Conservation (phyloP, 345 rosid species). For the Brassica rapa region DNA sequence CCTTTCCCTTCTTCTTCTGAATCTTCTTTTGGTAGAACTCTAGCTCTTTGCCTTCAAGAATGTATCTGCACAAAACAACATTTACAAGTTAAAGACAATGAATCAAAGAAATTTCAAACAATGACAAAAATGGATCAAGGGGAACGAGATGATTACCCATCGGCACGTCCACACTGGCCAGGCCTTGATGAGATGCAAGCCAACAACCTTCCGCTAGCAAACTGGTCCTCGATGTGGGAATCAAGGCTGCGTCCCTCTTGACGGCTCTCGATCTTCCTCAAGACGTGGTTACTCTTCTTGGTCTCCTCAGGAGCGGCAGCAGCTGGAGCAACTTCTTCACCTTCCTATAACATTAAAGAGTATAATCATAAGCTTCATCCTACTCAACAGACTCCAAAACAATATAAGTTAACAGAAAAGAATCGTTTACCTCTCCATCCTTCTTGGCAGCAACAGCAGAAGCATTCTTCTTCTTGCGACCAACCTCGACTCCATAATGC, state of each 20-base stretch:
- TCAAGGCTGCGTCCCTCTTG: slow-evolving; percentile 57
- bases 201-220: slow-evolving; percentile 62
- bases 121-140: not conserved
- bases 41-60: slow-evolving; percentile 69
- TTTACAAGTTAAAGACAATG: not conserved
- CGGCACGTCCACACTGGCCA: slow-evolving; percentile 81
- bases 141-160: slow-evolving; percentile 49
- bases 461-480: slow-evolving; percentile 69
- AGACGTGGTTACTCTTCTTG: slow-evolving; percentile 63
- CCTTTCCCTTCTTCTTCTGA: slow-evolving; percentile 89
- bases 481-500: slow-evolving; percentile 74
- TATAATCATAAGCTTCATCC: not conserved
- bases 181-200: slow-evolving; percentile 78
- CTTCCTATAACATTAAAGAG: slow-evolving; percentile 42
- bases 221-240: slow-evolving; percentile 73
- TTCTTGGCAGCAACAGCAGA: slow-evolving; percentile 45
- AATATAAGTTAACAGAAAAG: not conserved
- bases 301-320: slow-evolving; percentile 51
- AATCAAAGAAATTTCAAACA: not conserved
- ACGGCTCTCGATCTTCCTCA: slow-evolving; percentile 58
- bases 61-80: slow-evolving; percentile 46
- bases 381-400: not conserved
- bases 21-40: slow-evolving; percentile 83
- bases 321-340: slow-evolving; percentile 43
- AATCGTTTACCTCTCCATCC: slow-evolving; percentile 54